phyloP scores from a whole-genome alignment of 441 rosid species.

The Brassica hybrid region DNA sequence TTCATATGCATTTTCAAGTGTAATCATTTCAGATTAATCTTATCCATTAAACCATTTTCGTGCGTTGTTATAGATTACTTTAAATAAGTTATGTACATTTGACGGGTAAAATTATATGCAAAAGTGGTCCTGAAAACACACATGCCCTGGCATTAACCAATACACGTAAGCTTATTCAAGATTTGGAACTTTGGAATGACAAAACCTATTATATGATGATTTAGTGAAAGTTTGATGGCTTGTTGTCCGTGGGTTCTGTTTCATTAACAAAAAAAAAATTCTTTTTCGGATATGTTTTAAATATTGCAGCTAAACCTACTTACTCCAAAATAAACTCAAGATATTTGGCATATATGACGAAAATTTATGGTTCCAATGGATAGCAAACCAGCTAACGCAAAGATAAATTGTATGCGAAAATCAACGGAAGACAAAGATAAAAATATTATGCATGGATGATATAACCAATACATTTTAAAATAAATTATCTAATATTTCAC shows the following conservation, averaged over 20 bases:
- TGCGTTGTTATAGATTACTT: conserved; percentile 25
- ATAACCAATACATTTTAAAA: not conserved
- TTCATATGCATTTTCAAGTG: conserved; percentile 13
- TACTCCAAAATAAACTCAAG: not conserved
- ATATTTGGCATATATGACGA: not conserved
- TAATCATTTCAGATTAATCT: conserved; percentile 37
- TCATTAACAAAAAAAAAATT: not conserved
- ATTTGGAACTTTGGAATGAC: conserved; percentile 21
- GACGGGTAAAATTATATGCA: conserved; percentile 29
- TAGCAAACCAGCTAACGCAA: conserved; percentile 5
- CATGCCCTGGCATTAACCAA: conserved; percentile 36
- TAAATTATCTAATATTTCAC: not conserved
- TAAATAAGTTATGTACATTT: conserved; percentile 16
- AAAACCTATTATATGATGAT: conserved; percentile 31
- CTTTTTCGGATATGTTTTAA: not conserved
- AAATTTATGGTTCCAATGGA: not conserved
- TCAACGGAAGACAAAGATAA: not conserved
- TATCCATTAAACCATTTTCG: conserved; percentile 28
- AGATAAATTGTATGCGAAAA: not conserved
- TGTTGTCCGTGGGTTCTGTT: conserved; percentile 18
- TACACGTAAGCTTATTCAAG: conserved; percentile 35
- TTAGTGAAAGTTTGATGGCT: conserved; percentile 28
- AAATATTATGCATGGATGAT: not conserved
- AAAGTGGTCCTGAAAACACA: conserved; percentile 41
- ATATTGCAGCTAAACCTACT: not conserved